These are phyloP conservation scores for Mycena indigotica DNA, from an alignment of 768 basidiomycete species.

Conservation along the genomic window DNA sequence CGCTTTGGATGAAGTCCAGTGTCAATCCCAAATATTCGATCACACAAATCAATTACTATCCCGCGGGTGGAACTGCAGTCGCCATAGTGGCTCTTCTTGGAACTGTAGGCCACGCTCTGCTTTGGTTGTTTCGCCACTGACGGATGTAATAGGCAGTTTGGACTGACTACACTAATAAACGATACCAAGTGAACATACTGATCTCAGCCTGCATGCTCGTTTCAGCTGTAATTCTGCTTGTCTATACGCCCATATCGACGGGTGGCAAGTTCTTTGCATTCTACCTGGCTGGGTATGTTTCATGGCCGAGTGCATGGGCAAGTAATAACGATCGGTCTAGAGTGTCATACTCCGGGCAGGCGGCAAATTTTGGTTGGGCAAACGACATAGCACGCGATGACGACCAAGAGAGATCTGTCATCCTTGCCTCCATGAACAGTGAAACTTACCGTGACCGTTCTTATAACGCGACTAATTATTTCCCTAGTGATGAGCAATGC, in stretches of 20 bases:
- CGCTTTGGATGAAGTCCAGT: constrained; percentile 66
- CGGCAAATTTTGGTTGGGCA: constrained; percentile 81
- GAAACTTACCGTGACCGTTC: too few species aligned
- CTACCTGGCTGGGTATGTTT: constrained; percentile 44
- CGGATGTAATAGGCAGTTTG: constrained; percentile 31
- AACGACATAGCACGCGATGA: constrained; percentile 76
- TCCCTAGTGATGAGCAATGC: constrained; percentile 26
- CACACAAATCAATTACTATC: constrained; percentile 63
- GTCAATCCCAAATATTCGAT: constrained; percentile 56
- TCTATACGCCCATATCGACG: constrained; percentile 33
- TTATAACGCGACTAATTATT: too few species aligned
- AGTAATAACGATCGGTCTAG: constrained; percentile 52
- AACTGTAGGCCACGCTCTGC: constrained; percentile 5
- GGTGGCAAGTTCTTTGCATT: constrained; percentile 78
- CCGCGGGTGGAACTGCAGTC: constrained; percentile 65
- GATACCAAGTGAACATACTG: constrained; percentile 23
- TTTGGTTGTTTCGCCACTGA: neutral
- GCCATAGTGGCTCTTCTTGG: constrained; percentile 61
- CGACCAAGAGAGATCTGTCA: constrained; percentile 66
- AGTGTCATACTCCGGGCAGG: constrained; percentile 74
- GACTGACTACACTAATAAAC: constrained; percentile 54
- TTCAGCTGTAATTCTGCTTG: constrained; percentile 19
- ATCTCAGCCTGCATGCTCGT: constrained; percentile 20
- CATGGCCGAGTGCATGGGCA: neutral
- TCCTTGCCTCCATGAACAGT: constrained; percentile 77